phyloP scores from a whole-genome alignment of 2,329 filamentous ascomycete genomes.

The Epichloe aotearoae region DNA sequence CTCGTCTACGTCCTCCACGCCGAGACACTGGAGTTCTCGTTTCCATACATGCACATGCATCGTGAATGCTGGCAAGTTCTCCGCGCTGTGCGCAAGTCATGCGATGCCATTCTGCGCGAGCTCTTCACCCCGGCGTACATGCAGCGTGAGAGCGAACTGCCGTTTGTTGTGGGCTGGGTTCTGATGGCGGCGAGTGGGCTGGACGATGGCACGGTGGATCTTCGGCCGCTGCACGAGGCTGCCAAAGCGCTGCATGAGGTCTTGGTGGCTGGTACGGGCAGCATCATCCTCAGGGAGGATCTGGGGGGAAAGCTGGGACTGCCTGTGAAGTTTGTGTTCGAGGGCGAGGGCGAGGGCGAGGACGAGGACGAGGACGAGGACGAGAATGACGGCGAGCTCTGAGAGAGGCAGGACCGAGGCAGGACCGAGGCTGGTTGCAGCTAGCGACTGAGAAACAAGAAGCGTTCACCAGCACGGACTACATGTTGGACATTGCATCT shows the following conservation, averaged over 20 bases:
- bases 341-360: background rate
- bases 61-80: conserved; percentile 26
- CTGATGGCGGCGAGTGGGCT: conserved; percentile 14
- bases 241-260: background rate
- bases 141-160: conserved; percentile 24
- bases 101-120: conserved; percentile 17
- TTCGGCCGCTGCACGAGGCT: background rate
- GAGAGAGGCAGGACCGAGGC: too few species aligned
- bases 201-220: background rate
- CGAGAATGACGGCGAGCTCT: background rate
- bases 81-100: conserved; percentile 16
- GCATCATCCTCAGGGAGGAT: background rate
- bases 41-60: conserved; percentile 29
- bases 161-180: conserved; percentile 27
- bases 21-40: conserved; percentile 23
- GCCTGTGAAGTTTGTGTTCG: background rate
- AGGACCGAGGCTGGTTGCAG: too few species aligned
- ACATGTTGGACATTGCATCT: too few species aligned
- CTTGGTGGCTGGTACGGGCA: background rate
- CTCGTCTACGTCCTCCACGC: conserved; percentile 21
- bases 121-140: conserved; percentile 23
- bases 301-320: background rate
- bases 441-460: conserved; percentile 14
- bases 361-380: background rate
- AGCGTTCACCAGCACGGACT: too few species aligned